Evolutionary conservation across 768 basidiomycete species (phyloP), one percentile per base, ranked within the genome.

Genomic region (Boletus huronensis): DNA sequence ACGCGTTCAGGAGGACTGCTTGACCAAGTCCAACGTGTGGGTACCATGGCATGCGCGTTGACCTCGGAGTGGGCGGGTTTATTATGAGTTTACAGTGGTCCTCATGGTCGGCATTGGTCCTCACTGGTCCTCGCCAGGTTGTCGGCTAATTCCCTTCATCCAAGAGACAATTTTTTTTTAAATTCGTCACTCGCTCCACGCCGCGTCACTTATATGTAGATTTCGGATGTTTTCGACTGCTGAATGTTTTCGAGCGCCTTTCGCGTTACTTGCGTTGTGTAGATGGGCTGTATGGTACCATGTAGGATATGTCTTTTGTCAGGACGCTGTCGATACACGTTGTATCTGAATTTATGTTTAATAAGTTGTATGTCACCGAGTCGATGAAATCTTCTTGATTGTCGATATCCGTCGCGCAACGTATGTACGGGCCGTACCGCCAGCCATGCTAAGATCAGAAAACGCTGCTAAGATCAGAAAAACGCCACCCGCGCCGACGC

Each of bases 11-110:
- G 58, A 58, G 19, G 67, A 67, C 46, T 40, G 44, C 5, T 42
- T 67, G 53, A 55, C 55, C 17, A 43, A 17, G 6, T 53, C 51
- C 13, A 34, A 9, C 5, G 61, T 69, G 41, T 67, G 66, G 66
- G 36, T 17, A 8, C 59, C 51, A 7, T 54, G 55, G 56, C 31
- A 7, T n/a, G 7, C 35, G 14, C 53, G 29, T 26, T 54, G 41
- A 55, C 45, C 13, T 13, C 14, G 9, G n/a, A 50, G 42, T 34
- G 19, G 6, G 6, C 10, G 8, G 5, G 11, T 34, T 32, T 28
- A 25, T 34, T 38, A 4, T 1, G 14, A 6, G 34, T 17, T 35
- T 35, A 35, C 16, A 35, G 34, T 35, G 34, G 34, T 35, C 34
- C 16, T 17, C 31, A 32, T 32, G 31, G 3, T 32, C 31, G 31